A percentile compares a stretch with the other conserved stretches of the same genome.
phyloP scores from a whole-genome alignment of 176 grass and related monocot genomes.

The Panicum miliaceum region DNA sequence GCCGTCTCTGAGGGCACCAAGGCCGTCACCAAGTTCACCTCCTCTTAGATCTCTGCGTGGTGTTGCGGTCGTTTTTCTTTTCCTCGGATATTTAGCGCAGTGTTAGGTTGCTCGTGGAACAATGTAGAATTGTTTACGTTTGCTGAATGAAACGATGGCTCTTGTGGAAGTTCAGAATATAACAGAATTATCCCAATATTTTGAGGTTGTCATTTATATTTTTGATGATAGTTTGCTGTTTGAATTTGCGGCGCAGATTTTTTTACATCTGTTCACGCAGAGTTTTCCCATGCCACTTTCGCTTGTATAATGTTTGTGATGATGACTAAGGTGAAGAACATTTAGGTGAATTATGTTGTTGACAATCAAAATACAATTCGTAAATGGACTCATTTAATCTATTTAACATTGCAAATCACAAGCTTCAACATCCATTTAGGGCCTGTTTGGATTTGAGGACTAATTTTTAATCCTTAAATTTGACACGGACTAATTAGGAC shows the following conservation, averaged over 20 bases:
- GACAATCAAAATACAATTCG: too few species aligned
- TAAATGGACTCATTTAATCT: too few species aligned
- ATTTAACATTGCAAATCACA: too few species aligned
- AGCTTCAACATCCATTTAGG: too few species aligned
- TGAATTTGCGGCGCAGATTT: background rate
- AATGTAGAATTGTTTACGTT: background rate
- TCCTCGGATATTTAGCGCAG: background rate
- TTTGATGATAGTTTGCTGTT: background rate
- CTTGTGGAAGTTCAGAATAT: background rate
- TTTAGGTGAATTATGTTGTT: too few species aligned
- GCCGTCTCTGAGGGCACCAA: constrained; percentile 49
- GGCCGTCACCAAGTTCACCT: constrained; percentile 45
- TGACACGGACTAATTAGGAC: too few species aligned
- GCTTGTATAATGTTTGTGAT: too few species aligned
- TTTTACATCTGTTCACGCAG: too few species aligned
- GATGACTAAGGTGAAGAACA: too few species aligned
- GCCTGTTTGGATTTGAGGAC: too few species aligned
- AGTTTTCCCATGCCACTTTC: too few species aligned
- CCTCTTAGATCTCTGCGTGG: background rate
- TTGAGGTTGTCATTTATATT: background rate
- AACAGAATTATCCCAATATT: background rate
- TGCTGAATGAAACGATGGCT: background rate
- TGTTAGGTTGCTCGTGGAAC: background rate
- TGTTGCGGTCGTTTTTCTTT: background rate
- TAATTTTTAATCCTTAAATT: too few species aligned